Base-by-base conservation (phyloP, 176 grass and related monocot genomes). In the Typha latifolia region DNA sequence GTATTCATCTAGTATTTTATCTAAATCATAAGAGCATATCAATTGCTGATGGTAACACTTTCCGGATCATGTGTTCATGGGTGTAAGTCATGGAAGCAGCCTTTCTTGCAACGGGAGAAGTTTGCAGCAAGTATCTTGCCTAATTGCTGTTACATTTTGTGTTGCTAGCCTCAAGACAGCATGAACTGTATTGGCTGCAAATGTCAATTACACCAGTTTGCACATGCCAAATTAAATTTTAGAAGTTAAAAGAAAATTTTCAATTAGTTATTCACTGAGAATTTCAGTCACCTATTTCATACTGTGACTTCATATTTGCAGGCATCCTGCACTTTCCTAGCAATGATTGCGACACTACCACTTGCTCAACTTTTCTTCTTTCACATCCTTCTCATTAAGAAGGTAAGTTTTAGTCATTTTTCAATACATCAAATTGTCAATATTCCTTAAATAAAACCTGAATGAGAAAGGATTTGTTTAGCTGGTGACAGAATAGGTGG, bases 371-470 rank as follows among this genome's bases (percentile, higher is more conserved):
- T 99, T 66, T 77, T 99, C 62, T 99, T 87, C 82, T 99, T 99
- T 72, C 94, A 99, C 73, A 70, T 99, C 64, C 94, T 99, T 84
- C 79, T 99, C 62, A 79, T 99, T 73, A 99, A 97, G 77, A 97
- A 97, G 83, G 93, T 79, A 84, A 82, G 62, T 72, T 64, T 47
- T 49, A 74, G 49, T 76, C 26, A 65, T 37, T 13, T 16, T 64
- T 59, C 53, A 59, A 9, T 21, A 24, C 50, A 72, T 16, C 21
- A 53, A 21, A 2, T 49, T 70, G 51, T 74, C 11, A 62, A 69
- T 69, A 20, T 7, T 61, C 80, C 14, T 37, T 21, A 69, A 69
- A 13, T 49, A 21, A 48, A 10, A 43, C 37, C 37, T 43, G 37
- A 43, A 43, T 29, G 27, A 29, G 27, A 29, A 29, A 29, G 27